Conservation (phyloP, 2,329 filamentous ascomycete species). For the Fusarium mexicanum region DNA sequence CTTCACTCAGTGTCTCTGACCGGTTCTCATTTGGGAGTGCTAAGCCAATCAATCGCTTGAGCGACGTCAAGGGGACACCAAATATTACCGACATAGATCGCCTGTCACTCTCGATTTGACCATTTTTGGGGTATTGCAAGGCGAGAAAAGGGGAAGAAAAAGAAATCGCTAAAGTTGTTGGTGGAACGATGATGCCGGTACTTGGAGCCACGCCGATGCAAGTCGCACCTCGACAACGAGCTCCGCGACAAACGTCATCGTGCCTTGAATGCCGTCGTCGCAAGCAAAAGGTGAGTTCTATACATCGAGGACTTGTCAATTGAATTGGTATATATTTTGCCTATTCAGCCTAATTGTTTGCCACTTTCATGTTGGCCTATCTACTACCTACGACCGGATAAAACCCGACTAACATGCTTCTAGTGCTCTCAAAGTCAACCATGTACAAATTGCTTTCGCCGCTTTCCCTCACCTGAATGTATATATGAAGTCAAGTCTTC, state of each 20-base stretch:
- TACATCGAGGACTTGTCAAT: not conserved
- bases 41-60: conserved; percentile 6
- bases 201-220: conserved; percentile 32
- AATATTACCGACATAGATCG: not conserved
- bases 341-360: not conserved
- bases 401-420: not conserved
- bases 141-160: not conserved
- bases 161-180: conserved; percentile 2
- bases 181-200: conserved; percentile 31
- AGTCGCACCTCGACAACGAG: conserved; percentile 31
- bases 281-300: conserved; percentile 59
- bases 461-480: conserved; percentile 62
- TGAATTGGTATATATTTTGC: not conserved
- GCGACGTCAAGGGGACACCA: not conserved
- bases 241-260: conserved; percentile 51
- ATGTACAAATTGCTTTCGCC: conserved; percentile 62
- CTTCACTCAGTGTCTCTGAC: conserved; percentile 10
- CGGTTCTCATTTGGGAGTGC: not conserved
- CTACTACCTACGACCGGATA: too few relatives aligned
- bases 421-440: conserved; percentile 65
- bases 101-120: not conserved
- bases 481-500: conserved; percentile 53
- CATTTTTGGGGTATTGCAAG: not conserved
- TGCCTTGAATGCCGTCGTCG: conserved; percentile 62
- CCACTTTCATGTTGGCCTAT: not conserved